Conservation (phyloP, 2,329 filamentous ascomycete genomes). For the Colletotrichum aenigma region DNA sequence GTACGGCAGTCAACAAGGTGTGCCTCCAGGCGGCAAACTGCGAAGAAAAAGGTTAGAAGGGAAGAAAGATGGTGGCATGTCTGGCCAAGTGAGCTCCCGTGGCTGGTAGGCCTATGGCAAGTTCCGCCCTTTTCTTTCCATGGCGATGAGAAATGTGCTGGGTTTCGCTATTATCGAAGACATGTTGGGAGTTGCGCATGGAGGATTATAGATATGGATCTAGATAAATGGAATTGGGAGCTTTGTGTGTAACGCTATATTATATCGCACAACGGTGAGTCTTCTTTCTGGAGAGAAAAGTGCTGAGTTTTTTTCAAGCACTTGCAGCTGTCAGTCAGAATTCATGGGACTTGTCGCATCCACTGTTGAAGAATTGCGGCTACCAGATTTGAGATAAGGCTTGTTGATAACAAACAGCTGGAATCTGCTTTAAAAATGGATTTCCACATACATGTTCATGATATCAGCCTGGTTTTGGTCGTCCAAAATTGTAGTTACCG, state of each 20-base stretch:
- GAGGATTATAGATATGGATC: not conserved
- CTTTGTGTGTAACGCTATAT: fast-evolving
- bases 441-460: fast-evolving
- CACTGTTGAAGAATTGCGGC: too few species aligned
- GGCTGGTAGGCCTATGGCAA: too few species aligned
- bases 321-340: fast-evolving
- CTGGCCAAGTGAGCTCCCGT: not conserved
- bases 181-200: not conserved
- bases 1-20: too few species aligned
- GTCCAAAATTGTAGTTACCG: not conserved
- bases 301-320: fast-evolving
- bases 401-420: fast-evolving
- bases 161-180: too few species aligned
- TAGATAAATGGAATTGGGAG: not conserved
- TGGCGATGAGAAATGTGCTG: not conserved
- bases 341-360: fast-evolving
- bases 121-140: too few species aligned
- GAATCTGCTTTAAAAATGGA: fast-evolving
- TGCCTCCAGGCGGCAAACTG: too few species aligned
- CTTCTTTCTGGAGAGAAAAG: not conserved
- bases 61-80: too few species aligned
- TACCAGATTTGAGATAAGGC: fast-evolving
- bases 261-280: not conserved
- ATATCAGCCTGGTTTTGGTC: fast-evolving
- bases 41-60: too few species aligned